A percentile compares a stretch with the other conserved stretches of the same genome.
phyloP scores from a whole-genome alignment of 1,139 yeast genomes.

The Geotrichum europaeum region DNA sequence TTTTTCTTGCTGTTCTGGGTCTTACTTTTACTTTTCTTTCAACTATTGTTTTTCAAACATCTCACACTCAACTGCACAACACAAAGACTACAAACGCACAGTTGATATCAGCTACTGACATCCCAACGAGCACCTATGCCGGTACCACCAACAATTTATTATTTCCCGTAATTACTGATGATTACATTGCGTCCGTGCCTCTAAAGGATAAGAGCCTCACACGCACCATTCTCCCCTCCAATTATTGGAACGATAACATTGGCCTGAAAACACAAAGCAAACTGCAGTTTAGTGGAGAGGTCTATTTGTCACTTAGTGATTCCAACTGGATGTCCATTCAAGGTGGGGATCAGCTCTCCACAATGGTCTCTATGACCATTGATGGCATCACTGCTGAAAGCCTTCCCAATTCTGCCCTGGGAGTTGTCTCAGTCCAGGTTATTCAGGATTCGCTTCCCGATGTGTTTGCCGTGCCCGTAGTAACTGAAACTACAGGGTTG shows the following conservation, averaged over 20 bases:
- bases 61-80: conserved; percentile 8
- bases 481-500: conserved; percentile 1
- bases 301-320: conserved; percentile 10
- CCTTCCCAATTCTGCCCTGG: conserved; percentile 10
- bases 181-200: conserved; percentile 1
- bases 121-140: background rate
- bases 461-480: conserved; percentile 11
- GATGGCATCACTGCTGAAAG: conserved; percentile 14
- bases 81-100: background rate
- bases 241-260: conserved; percentile 1
- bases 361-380: conserved; percentile 9
- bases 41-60: conserved; percentile 14
- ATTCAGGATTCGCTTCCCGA: conserved; percentile 14
- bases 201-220: background rate
- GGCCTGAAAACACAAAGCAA: background rate
- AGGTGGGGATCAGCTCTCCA: conserved; percentile 1
- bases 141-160: background rate
- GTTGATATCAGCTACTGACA: background rate
- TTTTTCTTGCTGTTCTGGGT: conserved; percentile 5
- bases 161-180: conserved; percentile 13
- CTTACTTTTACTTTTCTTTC: conserved; percentile 11
- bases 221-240: background rate
- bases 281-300: conserved; percentile 12
- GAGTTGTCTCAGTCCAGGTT: conserved; percentile 10
- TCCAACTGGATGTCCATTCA: conserved; percentile 14